Evolutionary conservation across 441 rosid genomes (phyloP).

Genomic region (Isatis lusitanica): DNA sequence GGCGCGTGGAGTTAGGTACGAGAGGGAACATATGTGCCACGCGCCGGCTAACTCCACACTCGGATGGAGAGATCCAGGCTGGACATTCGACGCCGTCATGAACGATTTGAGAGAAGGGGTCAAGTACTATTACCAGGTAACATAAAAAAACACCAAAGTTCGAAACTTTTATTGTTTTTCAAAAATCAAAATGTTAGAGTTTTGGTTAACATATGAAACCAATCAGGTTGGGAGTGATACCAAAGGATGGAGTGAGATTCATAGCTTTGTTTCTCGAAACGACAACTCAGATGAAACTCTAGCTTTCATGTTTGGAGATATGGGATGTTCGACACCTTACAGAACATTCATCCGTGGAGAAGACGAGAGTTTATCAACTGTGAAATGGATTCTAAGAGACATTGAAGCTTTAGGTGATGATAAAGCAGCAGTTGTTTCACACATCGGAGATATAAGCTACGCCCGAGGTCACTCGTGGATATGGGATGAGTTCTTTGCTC

Average conservation of each 20-base stretch:
- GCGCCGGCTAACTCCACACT: slow-evolving; percentile 68
- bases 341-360: slow-evolving; percentile 64
- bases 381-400: slow-evolving; percentile 85
- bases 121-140: slow-evolving; percentile 74
- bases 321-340: slow-evolving; percentile 84
- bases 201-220: neutral
- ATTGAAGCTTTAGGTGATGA: slow-evolving; percentile 58
- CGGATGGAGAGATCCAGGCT: slow-evolving; percentile 97
- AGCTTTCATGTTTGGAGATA: slow-evolving; percentile 88
- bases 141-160: neutral
- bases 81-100: slow-evolving; percentile 73
- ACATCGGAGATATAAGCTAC: slow-evolving; percentile 89
- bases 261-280: slow-evolving; percentile 65
- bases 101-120: slow-evolving; percentile 54
- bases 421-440: slow-evolving; percentile 70
- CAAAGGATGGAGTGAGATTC: slow-evolving; percentile 70
- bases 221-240: slow-evolving; percentile 78
- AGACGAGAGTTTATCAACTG: slow-evolving; percentile 74
- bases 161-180: neutral
- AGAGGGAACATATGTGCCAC: slow-evolving; percentile 76
- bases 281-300: slow-evolving; percentile 49
- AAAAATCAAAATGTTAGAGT: neutral
- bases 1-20: slow-evolving; percentile 69
- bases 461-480: slow-evolving; percentile 87
- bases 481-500: slow-evolving; percentile 88